Evolutionary conservation across 2,329 filamentous ascomycete genomes (phyloP), one percentile per base, ranked within the genome.

Genomic region (Neoascochyta sp.): DNA sequence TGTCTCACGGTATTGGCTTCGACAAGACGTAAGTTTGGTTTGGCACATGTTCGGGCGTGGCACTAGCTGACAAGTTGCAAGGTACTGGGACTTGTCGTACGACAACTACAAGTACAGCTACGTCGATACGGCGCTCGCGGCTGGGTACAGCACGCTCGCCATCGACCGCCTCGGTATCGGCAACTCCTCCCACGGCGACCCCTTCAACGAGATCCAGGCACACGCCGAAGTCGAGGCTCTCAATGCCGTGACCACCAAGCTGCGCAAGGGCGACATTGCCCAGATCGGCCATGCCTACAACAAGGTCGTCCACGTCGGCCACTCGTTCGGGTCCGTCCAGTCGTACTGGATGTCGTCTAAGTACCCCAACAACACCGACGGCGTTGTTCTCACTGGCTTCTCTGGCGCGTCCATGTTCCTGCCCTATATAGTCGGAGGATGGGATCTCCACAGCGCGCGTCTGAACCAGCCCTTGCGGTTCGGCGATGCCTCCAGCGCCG

Each of bases 101-200:
- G 68, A 76, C 51, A 63, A 71, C 46, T 73, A 68, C 64, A 76
- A 79, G 51, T 81, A 83, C 63, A 77, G 71, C 49, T 83, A 83
- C 53, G 67, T 76, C 16, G 65, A 73, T 25, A 58, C 60, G 9
- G 78, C 79, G 2, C 66, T 80, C 2, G 42, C 66, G 7, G 65
- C 71, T 21, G 74, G 74, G 22, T 81, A 75, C 63, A 75, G 71
- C 17, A 80, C 77, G 2, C 68, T 83, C 24, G 62, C 69, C 7
- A 80, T 72, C 58, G 78, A 83, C 57, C 75, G 79, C 11, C 69
- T 81, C 5, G 80, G 79, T 17, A 69, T 81, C 22, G 78, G 73
- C 22, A 62, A 66, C 34, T 80, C 76, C 1, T 71, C 71, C 4
- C 75, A 74, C 47, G 75, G 73, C 27, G 71, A 81, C 24, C 70